These are phyloP conservation scores for Ensete ventricosum DNA, from an alignment of 176 grass and related monocot species.

Conservation along the genomic window DNA sequence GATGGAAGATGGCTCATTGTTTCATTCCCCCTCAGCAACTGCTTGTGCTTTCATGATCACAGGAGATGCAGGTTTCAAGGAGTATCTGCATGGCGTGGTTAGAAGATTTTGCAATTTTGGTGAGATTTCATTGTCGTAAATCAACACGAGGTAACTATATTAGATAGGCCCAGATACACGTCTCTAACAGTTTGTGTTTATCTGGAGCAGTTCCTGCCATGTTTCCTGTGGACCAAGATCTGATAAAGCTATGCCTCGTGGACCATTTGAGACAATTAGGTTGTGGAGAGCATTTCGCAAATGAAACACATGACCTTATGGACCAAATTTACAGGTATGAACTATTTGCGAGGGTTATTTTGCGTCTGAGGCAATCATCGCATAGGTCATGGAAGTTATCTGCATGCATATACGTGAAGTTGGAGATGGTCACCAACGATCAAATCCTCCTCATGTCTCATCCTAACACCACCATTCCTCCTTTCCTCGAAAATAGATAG, in stretches of 20 bases:
- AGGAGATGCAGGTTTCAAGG: neutral
- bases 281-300: neutral
- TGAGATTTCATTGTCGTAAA: neutral
- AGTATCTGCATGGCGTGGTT: neutral
- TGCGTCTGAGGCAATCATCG: too few species aligned
- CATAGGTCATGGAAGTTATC: too few species aligned
- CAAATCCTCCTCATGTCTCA: too few species aligned
- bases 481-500: too few species aligned
- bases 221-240: slow-evolving; percentile 1
- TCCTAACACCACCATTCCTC: too few species aligned
- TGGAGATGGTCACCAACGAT: too few species aligned
- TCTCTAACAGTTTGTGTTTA: too few species aligned
- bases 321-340: neutral
- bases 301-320: neutral
- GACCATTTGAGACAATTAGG: neutral
- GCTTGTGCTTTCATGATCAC: slow-evolving; percentile 13
- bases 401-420: too few species aligned
- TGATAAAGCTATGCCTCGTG: neutral
- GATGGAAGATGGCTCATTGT: slow-evolving; percentile 7
- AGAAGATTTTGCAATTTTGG: neutral
- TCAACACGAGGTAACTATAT: too few species aligned
- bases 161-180: too few species aligned
- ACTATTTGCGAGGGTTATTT: neutral
- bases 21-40: slow-evolving; percentile 10
- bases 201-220: neutral